A percentile compares a stretch with the other conserved stretches of the same genome.
Conservation (phyloP, 176 grass and related monocot genomes). For the Ensete glaucum region DNA sequence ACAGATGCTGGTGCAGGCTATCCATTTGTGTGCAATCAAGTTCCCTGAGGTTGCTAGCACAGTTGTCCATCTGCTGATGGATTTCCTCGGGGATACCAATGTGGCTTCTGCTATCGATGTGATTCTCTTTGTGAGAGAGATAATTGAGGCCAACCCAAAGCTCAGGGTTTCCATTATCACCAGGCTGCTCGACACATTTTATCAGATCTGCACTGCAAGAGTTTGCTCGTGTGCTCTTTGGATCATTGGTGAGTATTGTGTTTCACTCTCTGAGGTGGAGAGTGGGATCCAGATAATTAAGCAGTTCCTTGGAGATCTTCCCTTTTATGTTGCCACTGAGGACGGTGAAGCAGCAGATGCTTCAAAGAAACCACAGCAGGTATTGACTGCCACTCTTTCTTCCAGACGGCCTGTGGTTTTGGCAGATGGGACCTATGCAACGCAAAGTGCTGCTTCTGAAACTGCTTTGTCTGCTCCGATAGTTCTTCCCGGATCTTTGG, state of each 20-base stretch:
- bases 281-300: constrained; percentile 11
- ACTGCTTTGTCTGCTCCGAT: neutral
- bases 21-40: constrained; percentile 14
- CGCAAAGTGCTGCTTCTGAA: constrained; percentile 13
- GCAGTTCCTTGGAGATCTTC: constrained; percentile 14
- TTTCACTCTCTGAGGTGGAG: constrained; percentile 4
- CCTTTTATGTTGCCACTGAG: constrained; percentile 4
- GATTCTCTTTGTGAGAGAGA: constrained; percentile 12
- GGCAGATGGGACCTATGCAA: constrained; percentile 17
- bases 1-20: constrained; percentile 17
- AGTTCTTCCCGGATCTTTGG: constrained; percentile 7
- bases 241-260: constrained; percentile 18
- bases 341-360: constrained; percentile 7
- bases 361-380: neutral
- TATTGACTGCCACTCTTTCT: constrained; percentile 2
- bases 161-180: constrained; percentile 11
- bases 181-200: constrained; percentile 9
- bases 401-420: constrained; percentile 9
- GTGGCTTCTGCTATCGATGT: constrained; percentile 16
- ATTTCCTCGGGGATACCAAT: constrained; percentile 15
- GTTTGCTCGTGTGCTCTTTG: constrained; percentile 12
- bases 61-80: constrained; percentile 15
- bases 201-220: constrained; percentile 12
- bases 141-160: constrained; percentile 11
- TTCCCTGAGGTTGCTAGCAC: constrained; percentile 16